These are phyloP conservation scores for Rhynchospora breviuscula DNA, from an alignment of 176 grass and related monocot species.

Conservation along the genomic window DNA sequence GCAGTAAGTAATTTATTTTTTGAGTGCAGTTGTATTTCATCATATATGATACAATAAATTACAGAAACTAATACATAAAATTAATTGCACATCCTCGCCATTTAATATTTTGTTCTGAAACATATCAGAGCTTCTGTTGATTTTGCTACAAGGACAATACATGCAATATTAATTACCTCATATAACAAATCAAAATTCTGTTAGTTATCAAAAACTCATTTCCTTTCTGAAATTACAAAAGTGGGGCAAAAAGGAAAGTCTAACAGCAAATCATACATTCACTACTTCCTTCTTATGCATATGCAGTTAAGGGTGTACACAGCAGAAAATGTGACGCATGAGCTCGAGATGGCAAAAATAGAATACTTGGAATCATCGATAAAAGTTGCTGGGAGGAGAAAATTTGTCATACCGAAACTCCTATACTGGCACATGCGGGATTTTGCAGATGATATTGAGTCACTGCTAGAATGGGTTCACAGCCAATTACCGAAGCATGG, in stretches of 20 bases:
- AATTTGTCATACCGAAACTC: constrained; percentile 55
- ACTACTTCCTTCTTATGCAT: neutral
- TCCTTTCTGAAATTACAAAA: neutral
- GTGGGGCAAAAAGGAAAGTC: neutral
- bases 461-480: constrained; percentile 88
- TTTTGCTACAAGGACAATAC: neutral
- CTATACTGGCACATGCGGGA: constrained; percentile 88
- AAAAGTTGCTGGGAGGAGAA: constrained; percentile 38
- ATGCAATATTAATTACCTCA: neutral
- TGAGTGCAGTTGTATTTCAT: neutral
- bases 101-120: too few species aligned
- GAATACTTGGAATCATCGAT: constrained; percentile 74
- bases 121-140: neutral
- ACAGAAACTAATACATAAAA: neutral
- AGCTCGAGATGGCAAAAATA: constrained; percentile 74
- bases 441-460: constrained; percentile 85
- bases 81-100: neutral
- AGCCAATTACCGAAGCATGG: constrained; percentile 60
- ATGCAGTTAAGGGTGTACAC: constrained; percentile 81
- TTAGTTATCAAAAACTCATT: neutral
- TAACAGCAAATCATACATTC: neutral
- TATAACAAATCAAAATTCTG: neutral
- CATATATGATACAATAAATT: neutral
- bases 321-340: constrained; percentile 62
- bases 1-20: constrained; percentile 39